Evolutionary conservation across 2,329 filamentous ascomycete genomes (phyloP), one percentile per base, ranked within the genome.

Genomic region (Sporothrix sp.): DNA sequence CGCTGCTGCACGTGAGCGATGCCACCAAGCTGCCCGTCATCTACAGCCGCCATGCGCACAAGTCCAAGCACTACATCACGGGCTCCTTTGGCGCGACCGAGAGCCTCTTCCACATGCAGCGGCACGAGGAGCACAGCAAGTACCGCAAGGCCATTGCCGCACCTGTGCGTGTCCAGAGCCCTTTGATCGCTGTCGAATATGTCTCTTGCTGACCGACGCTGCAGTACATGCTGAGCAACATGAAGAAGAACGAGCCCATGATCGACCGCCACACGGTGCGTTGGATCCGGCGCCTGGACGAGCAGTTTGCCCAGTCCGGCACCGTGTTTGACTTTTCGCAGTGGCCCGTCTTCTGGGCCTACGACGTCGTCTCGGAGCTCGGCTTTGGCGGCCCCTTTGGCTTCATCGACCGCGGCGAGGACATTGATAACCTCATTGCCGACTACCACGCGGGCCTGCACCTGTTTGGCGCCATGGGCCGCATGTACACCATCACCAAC

Each of bases 241-340:
- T 81, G 56, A 75, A 74, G 61, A 75, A 71, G 56, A 80, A 78
- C 72, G 78, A 81, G 59, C 72, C 74, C 0, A 56, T 80, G 27
- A 66, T 82, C 3, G 76, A 81, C 52, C 55, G 59, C 2, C 66
- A 71, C 9, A 75, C 80, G 42, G 51, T 60, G 2, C 62, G 68
- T n/a, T 81, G 75, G 77, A 64, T 73, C 8, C 56, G 59, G 3
- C 71, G 67, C n/a, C 64, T 81, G 3, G 64, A 70, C 3, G 59
- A 65, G 3, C 61, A 60, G 5, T 81, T 78, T 54, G 71, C 65
- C 4, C 61, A 65, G 7, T 68, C 66, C 1, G 66, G 68, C 1
- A 60, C 71, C 36, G 57, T 62, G 1, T 73, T 81, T 48, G 75
- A 81, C 57, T 79, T 80, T 57, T 64, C 73, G 0, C 71, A 70